These are phyloP conservation scores for Pseudogymnoascus sp. DNA, from an alignment of 2,329 filamentous ascomycete genomes.

Conservation along the genomic window DNA sequence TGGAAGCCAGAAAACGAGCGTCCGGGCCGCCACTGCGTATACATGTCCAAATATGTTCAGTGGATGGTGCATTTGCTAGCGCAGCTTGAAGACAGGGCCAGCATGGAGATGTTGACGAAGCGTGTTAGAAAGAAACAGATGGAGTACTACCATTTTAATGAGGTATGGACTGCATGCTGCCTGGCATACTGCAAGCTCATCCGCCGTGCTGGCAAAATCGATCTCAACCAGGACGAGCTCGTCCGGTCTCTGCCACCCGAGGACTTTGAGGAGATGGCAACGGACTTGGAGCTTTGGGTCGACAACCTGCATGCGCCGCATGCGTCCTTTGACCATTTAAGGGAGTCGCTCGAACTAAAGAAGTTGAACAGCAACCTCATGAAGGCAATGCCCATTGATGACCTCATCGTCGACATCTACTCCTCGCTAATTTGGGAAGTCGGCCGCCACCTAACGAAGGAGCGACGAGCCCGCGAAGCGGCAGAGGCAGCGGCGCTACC, in stretches of 20 bases:
- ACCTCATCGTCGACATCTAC: slow-evolving; percentile 88
- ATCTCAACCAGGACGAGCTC: slow-evolving; percentile 54
- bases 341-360: slow-evolving; percentile 60
- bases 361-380: slow-evolving; percentile 79
- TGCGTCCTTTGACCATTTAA: slow-evolving; percentile 50
- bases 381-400: slow-evolving; percentile 79
- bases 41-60: slow-evolving; percentile 59
- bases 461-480: slow-evolving; percentile 28
- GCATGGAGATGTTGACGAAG: slow-evolving; percentile 53
- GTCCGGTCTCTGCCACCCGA: slow-evolving; percentile 58
- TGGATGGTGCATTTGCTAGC: slow-evolving; percentile 57
- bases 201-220: slow-evolving; percentile 46
- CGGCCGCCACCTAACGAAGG: slow-evolving; percentile 40
- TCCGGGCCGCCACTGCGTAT: slow-evolving; percentile 63
- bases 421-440: slow-evolving; percentile 64
- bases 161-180: slow-evolving; percentile 24
- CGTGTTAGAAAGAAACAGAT: slow-evolving; percentile 54
- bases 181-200: slow-evolving; percentile 37
- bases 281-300: slow-evolving; percentile 50
- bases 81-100: slow-evolving; percentile 51
- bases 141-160: slow-evolving; percentile 33
- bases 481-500: slow-evolving; percentile 13
- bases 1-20: slow-evolving; percentile 66
- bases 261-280: slow-evolving; percentile 52
- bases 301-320: slow-evolving; percentile 38